Conservation (phyloP, 1,284 basidiomycete genomes). For the Gymnopus androsaceus region DNA sequence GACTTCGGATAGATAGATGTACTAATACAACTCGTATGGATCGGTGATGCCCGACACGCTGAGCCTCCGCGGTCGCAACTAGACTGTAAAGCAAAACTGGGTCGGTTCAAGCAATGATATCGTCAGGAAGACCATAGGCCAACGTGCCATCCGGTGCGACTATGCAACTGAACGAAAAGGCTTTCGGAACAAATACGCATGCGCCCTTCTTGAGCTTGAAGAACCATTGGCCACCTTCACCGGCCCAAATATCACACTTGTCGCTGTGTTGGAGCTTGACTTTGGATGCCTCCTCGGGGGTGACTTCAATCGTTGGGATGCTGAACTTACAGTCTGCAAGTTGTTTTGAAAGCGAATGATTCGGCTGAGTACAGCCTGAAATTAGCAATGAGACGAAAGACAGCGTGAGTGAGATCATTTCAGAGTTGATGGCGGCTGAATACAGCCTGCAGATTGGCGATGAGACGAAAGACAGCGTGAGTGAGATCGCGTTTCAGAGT, state of each 20-base stretch:
- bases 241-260: slow-evolving; percentile 94
- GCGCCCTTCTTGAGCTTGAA: slow-evolving; percentile 99
- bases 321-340: slow-evolving; percentile 96
- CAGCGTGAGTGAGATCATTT: too few species aligned
- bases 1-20: slow-evolving; percentile 95
- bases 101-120: slow-evolving; percentile 94
- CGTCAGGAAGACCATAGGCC: slow-evolving; percentile 97
- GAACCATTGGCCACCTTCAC: slow-evolving; percentile 90
- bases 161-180: slow-evolving; percentile 91
- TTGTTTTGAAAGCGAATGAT: slow-evolving; percentile 97
- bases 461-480: too few species aligned
- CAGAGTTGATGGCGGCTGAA: too few species aligned
- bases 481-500: too few species aligned
- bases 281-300: slow-evolving; percentile 87
- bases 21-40: slow-evolving; percentile 95
- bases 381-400: too few species aligned
- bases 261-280: slow-evolving; percentile 98
- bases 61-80: slow-evolving; percentile 89
- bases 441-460: too few species aligned
- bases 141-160: slow-evolving; percentile 96
- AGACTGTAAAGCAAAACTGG: slow-evolving; percentile 96
- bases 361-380: slow-evolving; percentile 95
- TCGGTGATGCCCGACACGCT: slow-evolving; percentile 98
- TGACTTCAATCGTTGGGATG: slow-evolving; percentile 95
- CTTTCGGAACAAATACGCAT: slow-evolving; percentile 91